Conservation (phyloP, 108 stramenopile species). For the Nannochloropsis oceanica region DNA sequence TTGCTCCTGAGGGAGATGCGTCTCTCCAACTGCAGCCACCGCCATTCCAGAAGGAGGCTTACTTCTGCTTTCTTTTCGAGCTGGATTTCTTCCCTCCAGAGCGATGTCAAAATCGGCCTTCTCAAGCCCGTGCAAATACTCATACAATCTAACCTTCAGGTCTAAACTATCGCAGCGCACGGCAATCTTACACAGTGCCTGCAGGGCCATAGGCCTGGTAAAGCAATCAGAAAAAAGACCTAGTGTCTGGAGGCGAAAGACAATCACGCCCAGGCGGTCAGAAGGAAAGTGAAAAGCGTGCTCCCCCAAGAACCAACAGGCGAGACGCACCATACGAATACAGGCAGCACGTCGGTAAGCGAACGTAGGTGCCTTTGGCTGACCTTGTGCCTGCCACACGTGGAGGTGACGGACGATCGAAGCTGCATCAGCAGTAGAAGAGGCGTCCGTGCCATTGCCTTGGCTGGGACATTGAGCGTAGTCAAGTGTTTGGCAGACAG, state of each 20-base stretch:
- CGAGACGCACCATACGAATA: background rate
- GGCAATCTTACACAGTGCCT: background rate
- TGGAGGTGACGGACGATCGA: background rate
- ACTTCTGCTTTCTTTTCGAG: no score
- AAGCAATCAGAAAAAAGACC: background rate
- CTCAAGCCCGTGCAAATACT: background rate
- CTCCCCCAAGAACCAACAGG: background rate
- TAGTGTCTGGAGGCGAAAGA: background rate
- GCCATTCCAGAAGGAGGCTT: background rate
- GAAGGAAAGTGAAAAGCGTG: background rate
- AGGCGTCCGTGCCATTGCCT: background rate
- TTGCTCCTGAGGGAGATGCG: background rate
- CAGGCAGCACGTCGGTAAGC: background rate
- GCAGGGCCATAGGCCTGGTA: background rate
- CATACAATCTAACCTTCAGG: background rate
- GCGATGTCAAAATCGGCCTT: background rate
- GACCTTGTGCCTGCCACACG: background rate
- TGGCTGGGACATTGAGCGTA: background rate
- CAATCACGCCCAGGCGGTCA: background rate
- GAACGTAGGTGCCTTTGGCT: background rate
- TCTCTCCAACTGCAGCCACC: background rate
- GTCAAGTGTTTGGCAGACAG: background rate
- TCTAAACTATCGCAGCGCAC: background rate
- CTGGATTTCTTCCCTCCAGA: background rate
- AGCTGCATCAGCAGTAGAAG: background rate